phyloP scores from a whole-genome alignment of 2,329 filamentous ascomycete genomes.

The Fusarium sp. region DNA sequence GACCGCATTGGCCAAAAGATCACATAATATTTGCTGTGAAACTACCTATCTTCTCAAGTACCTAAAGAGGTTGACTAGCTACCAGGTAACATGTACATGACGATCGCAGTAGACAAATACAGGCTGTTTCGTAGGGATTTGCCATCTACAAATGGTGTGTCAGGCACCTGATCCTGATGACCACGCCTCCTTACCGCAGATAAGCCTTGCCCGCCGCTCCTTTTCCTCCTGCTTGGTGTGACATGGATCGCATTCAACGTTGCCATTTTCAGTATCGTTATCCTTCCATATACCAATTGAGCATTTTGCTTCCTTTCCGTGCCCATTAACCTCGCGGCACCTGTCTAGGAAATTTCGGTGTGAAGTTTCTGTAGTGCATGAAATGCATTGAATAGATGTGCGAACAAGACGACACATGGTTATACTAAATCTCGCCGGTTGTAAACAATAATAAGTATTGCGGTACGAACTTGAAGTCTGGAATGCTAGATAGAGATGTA shows the following conservation, averaged over 20 bases:
- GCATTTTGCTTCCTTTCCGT: not conserved
- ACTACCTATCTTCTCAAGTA: too few species aligned
- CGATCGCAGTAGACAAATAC: accelerated
- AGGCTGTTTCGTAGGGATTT: accelerated
- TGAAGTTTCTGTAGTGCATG: not conserved
- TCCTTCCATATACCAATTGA: not conserved
- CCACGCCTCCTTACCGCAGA: accelerated
- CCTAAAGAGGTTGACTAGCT: accelerated
- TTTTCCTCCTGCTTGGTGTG: not conserved
- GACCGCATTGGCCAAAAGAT: not conserved
- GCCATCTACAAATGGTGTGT: accelerated
- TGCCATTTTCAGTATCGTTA: accelerated
- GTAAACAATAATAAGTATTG: accelerated
- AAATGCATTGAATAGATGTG: not conserved
- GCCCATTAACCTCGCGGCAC: not conserved
- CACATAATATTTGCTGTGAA: not conserved
- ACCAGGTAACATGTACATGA: accelerated
- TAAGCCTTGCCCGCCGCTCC: not conserved
- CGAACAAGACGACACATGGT: not conserved
- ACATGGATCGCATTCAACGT: not conserved
- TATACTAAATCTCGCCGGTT: accelerated
- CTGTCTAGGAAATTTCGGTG: not conserved
- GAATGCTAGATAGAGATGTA: accelerated
- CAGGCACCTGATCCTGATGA: too few species aligned
- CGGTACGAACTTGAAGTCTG: accelerated